A percentile compares a stretch with the other conserved stretches of the same genome.
These are phyloP conservation scores for Starmerella etchellsii DNA, from an alignment of 805 yeast genomes.

Conservation along the genomic window DNA sequence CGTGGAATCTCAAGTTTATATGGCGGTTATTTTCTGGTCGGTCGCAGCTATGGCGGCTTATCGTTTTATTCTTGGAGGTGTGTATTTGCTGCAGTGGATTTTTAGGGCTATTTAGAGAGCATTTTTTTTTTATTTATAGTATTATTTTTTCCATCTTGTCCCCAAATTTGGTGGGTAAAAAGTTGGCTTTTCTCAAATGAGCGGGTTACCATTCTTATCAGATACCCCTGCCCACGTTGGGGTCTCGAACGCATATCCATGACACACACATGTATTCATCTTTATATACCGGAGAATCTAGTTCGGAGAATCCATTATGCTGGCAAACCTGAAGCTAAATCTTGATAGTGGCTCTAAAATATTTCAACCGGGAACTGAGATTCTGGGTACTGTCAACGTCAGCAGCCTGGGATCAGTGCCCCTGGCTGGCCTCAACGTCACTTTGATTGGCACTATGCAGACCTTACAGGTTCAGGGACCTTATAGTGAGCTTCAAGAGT, in stretches of 20 bases:
- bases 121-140: neutral
- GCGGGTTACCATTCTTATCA: too few species aligned
- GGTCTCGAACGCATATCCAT: too few species aligned
- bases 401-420: neutral
- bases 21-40: slow-evolving; percentile 80
- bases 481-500: slow-evolving; percentile 7
- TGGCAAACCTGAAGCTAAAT: slow-evolving; percentile 1
- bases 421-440: slow-evolving; percentile 1
- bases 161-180: neutral
- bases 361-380: slow-evolving; percentile 3
- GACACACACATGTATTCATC: too few species aligned
- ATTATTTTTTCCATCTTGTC: neutral
- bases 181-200: neutral
- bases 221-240: too few species aligned
- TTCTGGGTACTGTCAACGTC: slow-evolving; percentile 4
- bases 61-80: slow-evolving; percentile 61
- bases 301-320: too few species aligned
- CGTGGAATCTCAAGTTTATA: slow-evolving; percentile 36
- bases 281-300: too few species aligned
- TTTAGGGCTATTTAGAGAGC: slow-evolving; percentile 22
- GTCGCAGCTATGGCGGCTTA: slow-evolving; percentile 84
- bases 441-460: slow-evolving; percentile 3
- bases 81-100: slow-evolving; percentile 37
- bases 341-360: slow-evolving; percentile 2
- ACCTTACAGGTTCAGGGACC: slow-evolving; percentile 11